Conservation (phyloP, 768 basidiomycete genomes). For the Amanita rimosa region DNA sequence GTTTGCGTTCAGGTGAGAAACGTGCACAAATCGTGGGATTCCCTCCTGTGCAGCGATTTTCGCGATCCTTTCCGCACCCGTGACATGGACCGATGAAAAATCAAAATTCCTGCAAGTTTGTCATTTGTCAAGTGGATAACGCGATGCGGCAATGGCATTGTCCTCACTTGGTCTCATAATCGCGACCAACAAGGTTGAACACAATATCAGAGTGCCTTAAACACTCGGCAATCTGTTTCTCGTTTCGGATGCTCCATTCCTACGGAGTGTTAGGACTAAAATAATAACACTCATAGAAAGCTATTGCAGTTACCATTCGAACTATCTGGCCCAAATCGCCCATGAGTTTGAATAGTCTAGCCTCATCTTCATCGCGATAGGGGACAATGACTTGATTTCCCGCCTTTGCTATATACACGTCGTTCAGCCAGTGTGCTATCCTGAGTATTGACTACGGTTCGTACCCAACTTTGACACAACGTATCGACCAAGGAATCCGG, state of each 20-base stretch:
- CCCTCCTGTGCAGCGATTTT: slow-evolving; percentile 65
- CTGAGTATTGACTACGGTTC: slow-evolving; percentile 12
- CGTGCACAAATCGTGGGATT: slow-evolving; percentile 80
- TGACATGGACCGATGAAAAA: slow-evolving; percentile 70
- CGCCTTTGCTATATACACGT: slow-evolving; percentile 52
- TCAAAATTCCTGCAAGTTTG: slow-evolving; percentile 65
- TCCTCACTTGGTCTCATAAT: slow-evolving; percentile 89
- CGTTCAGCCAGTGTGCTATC: slow-evolving; percentile 3
- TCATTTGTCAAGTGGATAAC: slow-evolving; percentile 3
- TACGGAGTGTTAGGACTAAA: slow-evolving; percentile 17
- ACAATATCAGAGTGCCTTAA: slow-evolving; percentile 92
- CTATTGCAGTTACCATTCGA: slow-evolving; percentile 52
- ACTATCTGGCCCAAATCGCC: slow-evolving; percentile 97
- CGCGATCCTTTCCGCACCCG: slow-evolving; percentile 81
- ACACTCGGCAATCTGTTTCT: slow-evolving; percentile 88
- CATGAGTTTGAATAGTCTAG: slow-evolving; percentile 81
- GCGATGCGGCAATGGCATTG: not conserved
- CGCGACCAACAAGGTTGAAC: slow-evolving; percentile 90
- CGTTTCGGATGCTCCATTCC: slow-evolving; percentile 95
- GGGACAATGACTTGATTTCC: slow-evolving; percentile 93
- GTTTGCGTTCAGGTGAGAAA: slow-evolving; percentile 91
- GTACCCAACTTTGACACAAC: slow-evolving; percentile 87
- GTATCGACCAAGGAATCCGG: slow-evolving; percentile 92
- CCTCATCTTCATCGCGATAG: slow-evolving; percentile 92
- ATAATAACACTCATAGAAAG: not conserved